Evolutionary conservation across 306 rosid species (phyloP), one percentile per base, ranked within the genome.

Genomic region (Gillenia trifoliata): DNA sequence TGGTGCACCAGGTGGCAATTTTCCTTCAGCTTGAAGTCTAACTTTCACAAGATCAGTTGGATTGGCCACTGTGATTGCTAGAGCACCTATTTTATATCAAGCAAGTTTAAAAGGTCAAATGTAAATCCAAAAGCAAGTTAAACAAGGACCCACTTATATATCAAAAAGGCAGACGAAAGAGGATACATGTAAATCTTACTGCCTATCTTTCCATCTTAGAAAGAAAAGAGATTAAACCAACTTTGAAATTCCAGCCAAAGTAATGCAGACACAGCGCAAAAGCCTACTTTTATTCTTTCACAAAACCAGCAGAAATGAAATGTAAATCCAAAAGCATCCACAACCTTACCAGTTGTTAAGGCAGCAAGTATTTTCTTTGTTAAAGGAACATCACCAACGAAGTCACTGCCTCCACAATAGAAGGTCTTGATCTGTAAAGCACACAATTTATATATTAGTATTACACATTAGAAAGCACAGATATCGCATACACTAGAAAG

Each of bases 1-100:
- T 25, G 97, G 90, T 36, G 87, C 96, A 15, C 98, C 98, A 16
- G 96, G 83, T 45, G 93, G 89, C 33, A 94, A 84, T 79, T 90
- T 90, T 71, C 98, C 98, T 84, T 91, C 97, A 47, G 97, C 91
- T 81, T 94, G 97, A 78, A 94, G 98, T 83, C 98, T 87, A 70
- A 94, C 96, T 78, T 94, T 94, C 64, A 91, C 97, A 71, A 94
- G 98, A 82, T 91, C 97, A 36, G 98, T 94, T 60, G 97, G 98
- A 88, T 94, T 94, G 66, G 98, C 98, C 29, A 94, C 64, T 0
- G 86, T 54, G 81, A 94, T 94, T 65, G 77, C 98, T 47, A 94
- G 60, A 68, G 97, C 98, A 78, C 98, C 98, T 94, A 74, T 25
- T 57, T 12, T 34, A 54, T 29, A 29, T 13, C 55, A n/a, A 29